Evolutionary conservation across 768 basidiomycete genomes (phyloP).

Genomic region (Rhizopogon roseolus): DNA sequence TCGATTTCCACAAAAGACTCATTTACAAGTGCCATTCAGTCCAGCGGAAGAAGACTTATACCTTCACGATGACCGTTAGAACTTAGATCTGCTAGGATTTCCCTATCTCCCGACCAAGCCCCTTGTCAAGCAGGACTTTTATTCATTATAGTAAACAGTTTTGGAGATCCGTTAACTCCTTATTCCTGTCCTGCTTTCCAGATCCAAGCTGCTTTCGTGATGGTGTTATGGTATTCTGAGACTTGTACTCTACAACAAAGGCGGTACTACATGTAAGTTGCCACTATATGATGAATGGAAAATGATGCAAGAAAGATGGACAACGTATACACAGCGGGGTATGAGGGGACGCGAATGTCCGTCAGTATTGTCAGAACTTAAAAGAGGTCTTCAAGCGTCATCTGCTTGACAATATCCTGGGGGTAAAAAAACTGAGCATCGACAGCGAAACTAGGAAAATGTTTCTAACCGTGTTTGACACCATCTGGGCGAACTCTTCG

Average conservation of each 20-base stretch:
- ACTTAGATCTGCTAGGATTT: too few species aligned
- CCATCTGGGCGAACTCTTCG: slow-evolving; percentile 95
- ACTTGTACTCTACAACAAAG: background rate
- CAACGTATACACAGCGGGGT: background rate
- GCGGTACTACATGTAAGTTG: slow-evolving; percentile 1
- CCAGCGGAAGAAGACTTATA: too few species aligned
- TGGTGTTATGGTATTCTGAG: background rate
- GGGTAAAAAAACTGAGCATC: slow-evolving; percentile 6
- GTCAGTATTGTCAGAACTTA: slow-evolving; percentile 23
- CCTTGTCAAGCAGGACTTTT: too few species aligned
- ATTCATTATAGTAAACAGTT: too few species aligned
- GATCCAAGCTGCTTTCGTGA: background rate
- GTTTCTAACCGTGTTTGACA: slow-evolving; percentile 81
- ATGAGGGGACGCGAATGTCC: background rate
- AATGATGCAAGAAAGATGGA: background rate
- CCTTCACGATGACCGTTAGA: too few species aligned
- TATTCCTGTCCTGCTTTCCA: background rate
- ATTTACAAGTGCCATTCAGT: too few species aligned
- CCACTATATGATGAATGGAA: slow-evolving; percentile 1
- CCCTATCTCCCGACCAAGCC: too few species aligned
- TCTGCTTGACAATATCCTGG: slow-evolving; percentile 98
- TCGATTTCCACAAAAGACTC: too few species aligned
- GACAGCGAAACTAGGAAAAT: background rate
- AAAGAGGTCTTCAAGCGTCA: slow-evolving; percentile 94
- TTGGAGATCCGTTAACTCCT: background rate